phyloP scores from a whole-genome alignment of 352 stramenopile genomes.

The Aphanomyces cochlioides region DNA sequence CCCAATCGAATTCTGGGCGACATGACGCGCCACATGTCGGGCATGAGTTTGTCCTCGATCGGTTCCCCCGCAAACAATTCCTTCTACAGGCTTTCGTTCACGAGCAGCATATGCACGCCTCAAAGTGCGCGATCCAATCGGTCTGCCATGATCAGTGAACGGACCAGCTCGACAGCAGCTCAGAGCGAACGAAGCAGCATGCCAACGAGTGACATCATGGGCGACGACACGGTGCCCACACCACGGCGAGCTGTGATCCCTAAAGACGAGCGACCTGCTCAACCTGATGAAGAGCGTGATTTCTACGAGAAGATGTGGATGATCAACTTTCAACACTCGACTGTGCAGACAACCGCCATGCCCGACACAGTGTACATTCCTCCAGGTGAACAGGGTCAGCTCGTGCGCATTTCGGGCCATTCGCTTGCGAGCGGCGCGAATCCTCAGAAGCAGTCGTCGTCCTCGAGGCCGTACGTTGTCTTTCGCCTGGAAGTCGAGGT shows the following conservation, averaged over 20 bases:
- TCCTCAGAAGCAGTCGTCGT: constrained; percentile 41
- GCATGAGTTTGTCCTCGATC: constrained; percentile 63
- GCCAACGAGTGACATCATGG: constrained; percentile 49
- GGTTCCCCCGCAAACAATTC: constrained; percentile 39
- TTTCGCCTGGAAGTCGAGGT: constrained; percentile 75
- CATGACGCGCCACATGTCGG: constrained; percentile 38
- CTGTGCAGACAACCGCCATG: constrained; percentile 47
- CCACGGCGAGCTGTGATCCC: constrained; percentile 38
- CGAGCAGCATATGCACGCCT: constrained; percentile 15
- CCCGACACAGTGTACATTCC: constrained; percentile 70
- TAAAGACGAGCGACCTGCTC: constrained; percentile 67
- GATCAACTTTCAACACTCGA: constrained; percentile 79
- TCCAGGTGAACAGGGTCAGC: constrained; percentile 51
- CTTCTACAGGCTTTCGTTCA: background rate
- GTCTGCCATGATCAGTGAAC: constrained; percentile 19
- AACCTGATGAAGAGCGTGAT: constrained; percentile 68
- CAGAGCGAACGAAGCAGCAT: constrained; percentile 30
- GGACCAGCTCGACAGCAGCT: background rate
- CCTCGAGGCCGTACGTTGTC: constrained; percentile 53
- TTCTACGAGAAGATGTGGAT: constrained; percentile 81
- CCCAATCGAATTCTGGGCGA: constrained; percentile 73
- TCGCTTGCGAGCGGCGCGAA: constrained; percentile 64
- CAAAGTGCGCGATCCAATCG: background rate
- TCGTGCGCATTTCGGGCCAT: constrained; percentile 80
- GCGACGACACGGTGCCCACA: constrained; percentile 32